Base-by-base conservation (phyloP, 2,329 filamentous ascomycete species). In the Cadophora sp. region DNA sequence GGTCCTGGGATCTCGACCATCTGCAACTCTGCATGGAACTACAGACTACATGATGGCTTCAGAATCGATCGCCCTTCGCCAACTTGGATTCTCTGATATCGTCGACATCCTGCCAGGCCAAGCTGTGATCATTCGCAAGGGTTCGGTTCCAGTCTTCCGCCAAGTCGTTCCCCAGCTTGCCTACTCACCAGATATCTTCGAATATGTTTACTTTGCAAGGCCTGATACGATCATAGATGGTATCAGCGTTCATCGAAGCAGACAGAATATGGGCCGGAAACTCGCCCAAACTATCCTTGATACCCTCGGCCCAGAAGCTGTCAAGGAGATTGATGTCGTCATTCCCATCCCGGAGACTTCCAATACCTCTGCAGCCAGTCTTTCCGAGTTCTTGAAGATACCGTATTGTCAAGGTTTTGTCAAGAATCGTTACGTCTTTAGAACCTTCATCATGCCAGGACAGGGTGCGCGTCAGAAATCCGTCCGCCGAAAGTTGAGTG, bases 31-130 rank as follows among this genome's bases (percentile, higher is more conserved):
- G 47, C 84, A 86, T 43, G 83, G 86, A 4, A 89, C 88, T 6
- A 90, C 80, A 68, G 94, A 97, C 79, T 97, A 96, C 81, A 93
- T 97, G 86, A 87, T 97, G 83, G 93, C 93, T 0, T 97, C 93
- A 0, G 94, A 97, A 79, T 95, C 91, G 9, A 89, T 97, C 59
- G 94, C 93, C 9, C 82, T 97, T 56, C 86, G 86, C 55, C 93
- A 96, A 78, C 89, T 95, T 58, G 93, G 93, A 18, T 97, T 96
- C 81, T 83, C 79, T 41, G 84, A 93, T 75, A 90, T 96, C 73
- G 80, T 85, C 47, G 91, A 97, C 75, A 91, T 97, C 70, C 81
- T 90, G 63, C 93, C 94, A 0, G 94, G 94, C 24, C 87, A 97
- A 80, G 93, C 93, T 2, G 92, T 96, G 69, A 93, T 96, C 75